Conservation (phyloP, 768 basidiomycete species). For the Rhizopogon rudus region DNA sequence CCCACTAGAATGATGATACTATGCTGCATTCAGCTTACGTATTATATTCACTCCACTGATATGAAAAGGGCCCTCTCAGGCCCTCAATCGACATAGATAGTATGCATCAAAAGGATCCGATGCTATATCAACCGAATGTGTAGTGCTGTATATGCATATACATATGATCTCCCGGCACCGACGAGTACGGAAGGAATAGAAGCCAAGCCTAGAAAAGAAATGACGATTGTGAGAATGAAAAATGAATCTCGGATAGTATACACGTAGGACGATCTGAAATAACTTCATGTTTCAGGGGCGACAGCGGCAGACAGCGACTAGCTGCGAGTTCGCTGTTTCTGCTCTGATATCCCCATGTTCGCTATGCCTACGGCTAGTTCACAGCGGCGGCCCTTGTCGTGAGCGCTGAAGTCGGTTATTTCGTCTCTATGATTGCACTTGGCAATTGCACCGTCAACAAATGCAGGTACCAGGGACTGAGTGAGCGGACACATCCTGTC, state of each 20-base stretch:
- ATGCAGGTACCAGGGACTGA: neutral
- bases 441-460: neutral
- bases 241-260: neutral
- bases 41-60: neutral
- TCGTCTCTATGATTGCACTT: neutral
- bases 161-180: neutral
- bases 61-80: neutral
- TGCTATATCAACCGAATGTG: neutral
- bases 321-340: neutral
- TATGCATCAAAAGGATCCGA: neutral
- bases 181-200: neutral
- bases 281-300: too few species aligned
- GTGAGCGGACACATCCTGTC: neutral
- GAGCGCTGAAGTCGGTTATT: too few species aligned
- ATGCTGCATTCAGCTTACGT: neutral
- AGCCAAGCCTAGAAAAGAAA: neutral
- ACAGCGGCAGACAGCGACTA: too few species aligned
- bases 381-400: neutral
- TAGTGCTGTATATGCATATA: too few species aligned
- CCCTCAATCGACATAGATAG: neutral
- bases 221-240: neutral
- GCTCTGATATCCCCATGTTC: neutral
- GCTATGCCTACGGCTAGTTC: neutral
- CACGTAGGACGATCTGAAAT: neutral
- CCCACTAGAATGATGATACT: neutral